phyloP scores from a whole-genome alignment of 257 asterid species.

The Voacanga thouarsii region DNA sequence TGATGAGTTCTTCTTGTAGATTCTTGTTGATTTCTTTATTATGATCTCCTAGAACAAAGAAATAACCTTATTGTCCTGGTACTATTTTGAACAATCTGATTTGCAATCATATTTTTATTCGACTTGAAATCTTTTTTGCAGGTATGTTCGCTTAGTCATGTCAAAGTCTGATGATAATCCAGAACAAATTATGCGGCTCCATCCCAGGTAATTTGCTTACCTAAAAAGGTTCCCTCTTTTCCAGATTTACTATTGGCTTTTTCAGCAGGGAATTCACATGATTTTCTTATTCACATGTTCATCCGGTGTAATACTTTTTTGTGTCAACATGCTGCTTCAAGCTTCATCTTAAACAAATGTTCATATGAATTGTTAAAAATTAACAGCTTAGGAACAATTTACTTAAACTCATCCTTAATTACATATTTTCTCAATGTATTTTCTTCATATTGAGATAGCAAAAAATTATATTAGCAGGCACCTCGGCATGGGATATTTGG shows the following conservation, averaged over 20 bases:
- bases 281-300: not conserved
- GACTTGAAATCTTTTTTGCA: conserved; percentile 24
- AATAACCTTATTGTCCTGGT: not conserved
- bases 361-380: not conserved
- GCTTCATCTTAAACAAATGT: not conserved
- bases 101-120: not conserved
- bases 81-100: not conserved
- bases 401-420: not conserved
- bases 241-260: not conserved
- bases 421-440: not conserved
- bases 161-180: conserved; percentile 50
- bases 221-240: not conserved
- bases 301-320: not conserved
- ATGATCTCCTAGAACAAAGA: not conserved
- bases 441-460: not conserved
- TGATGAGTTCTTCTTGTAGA: not conserved
- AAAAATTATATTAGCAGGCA: not conserved
- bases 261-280: not conserved
- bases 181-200: conserved; percentile 54
- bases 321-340: not conserved
- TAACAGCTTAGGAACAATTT: not conserved
- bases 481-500: not conserved
- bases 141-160: conserved; percentile 91
- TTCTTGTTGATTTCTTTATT: not conserved
- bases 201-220: conserved; percentile 60